phyloP scores from a whole-genome alignment of 495 filamentous ascomycete species.

The Neurospora africana region DNA sequence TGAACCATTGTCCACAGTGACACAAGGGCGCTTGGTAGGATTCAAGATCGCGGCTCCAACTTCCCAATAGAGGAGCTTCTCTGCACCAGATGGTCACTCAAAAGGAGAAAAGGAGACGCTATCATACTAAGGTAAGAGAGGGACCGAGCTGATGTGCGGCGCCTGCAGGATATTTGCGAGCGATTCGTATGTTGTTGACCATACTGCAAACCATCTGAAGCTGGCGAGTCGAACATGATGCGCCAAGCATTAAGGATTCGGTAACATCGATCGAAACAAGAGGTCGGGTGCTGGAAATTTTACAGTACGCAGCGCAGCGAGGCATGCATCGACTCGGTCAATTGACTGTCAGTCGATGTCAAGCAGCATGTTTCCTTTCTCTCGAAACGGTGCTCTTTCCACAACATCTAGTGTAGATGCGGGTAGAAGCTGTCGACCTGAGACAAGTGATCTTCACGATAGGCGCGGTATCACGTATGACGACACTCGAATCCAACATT shows the following conservation, averaged over 20 bases:
- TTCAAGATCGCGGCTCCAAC: too few relatives aligned
- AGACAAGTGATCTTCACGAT: neutral
- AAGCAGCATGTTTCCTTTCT: neutral
- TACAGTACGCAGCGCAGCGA: neutral
- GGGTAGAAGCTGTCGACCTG: neutral
- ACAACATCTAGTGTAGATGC: neutral
- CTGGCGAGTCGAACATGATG: neutral
- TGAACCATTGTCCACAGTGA: too few relatives aligned
- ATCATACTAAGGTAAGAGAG: too few relatives aligned
- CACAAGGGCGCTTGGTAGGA: too few relatives aligned
- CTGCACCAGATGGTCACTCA: too few relatives aligned
- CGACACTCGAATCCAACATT: neutral
- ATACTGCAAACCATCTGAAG: neutral
- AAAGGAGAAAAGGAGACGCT: too few relatives aligned
- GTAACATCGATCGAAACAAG: neutral
- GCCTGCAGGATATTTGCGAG: too few relatives aligned
- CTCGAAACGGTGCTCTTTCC: neutral
- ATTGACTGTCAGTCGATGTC: neutral
- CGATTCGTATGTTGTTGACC: too few relatives aligned
- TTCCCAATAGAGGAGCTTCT: too few relatives aligned
- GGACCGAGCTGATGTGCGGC: too few relatives aligned
- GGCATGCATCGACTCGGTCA: neutral
- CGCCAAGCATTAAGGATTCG: neutral
- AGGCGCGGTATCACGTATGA: neutral
- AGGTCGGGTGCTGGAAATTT: neutral